Evolutionary conservation across 2,329 filamentous ascomycete species (phyloP).

Genomic region (Neonectria magnoliae): DNA sequence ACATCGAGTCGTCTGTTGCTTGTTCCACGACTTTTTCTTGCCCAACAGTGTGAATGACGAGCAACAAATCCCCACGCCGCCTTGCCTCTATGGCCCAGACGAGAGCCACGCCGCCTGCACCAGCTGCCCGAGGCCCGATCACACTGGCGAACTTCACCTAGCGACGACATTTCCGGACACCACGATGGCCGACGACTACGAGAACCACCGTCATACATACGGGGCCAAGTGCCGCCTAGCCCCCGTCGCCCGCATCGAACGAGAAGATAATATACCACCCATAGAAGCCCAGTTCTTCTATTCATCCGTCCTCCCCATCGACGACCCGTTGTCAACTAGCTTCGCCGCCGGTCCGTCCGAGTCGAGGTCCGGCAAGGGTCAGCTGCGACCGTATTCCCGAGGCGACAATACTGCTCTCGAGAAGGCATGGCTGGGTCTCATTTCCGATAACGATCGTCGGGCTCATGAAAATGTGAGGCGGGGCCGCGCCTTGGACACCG

Average conservation of each 20-base stretch:
- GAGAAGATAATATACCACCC: conserved; percentile 63
- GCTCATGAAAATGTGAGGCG: conserved; percentile 55
- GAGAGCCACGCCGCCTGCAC: conserved; percentile 25
- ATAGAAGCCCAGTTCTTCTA: conserved; percentile 85
- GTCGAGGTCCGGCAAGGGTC: conserved; percentile 63
- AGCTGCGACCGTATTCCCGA: conserved; percentile 79
- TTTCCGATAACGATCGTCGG: conserved; percentile 57
- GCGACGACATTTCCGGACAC: conserved; percentile 20
- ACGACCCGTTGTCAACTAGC: conserved; percentile 82
- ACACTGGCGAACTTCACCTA: conserved; percentile 20
- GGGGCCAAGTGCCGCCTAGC: conserved; percentile 68
- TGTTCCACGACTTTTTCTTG: conserved; percentile 9
- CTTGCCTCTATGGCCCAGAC: conserved; percentile 34
- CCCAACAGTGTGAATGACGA: conserved; percentile 13
- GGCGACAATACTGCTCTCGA: conserved; percentile 85
- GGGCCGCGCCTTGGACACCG: conserved; percentile 9
- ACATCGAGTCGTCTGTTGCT: conserved; percentile 7
- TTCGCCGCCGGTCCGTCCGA: conserved; percentile 62
- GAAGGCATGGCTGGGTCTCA: conserved; percentile 76
- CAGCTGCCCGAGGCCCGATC: conserved; percentile 29
- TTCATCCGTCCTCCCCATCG: conserved; percentile 81
- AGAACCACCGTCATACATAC: conserved; percentile 61
- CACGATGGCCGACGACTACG: conserved; percentile 32
- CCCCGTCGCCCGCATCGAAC: conserved; percentile 53
- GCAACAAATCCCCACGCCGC: conserved; percentile 8